phyloP scores from a whole-genome alignment of 768 basidiomycete species.

The Favolaschia claudopus region DNA sequence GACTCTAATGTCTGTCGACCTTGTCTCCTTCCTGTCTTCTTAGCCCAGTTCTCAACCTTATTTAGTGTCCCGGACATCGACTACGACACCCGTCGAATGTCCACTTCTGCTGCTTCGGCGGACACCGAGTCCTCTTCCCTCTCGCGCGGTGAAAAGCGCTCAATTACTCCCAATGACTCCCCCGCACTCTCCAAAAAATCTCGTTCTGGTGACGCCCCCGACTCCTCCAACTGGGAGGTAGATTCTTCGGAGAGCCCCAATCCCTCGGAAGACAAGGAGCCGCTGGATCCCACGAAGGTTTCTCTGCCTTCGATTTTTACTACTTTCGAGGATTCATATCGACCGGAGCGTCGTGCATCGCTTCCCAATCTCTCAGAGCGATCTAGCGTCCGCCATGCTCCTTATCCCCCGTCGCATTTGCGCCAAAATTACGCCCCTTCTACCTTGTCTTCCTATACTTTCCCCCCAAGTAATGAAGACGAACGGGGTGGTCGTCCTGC shows the following conservation, averaged over 20 bases:
- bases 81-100: constrained; percentile 77
- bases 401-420: constrained; percentile 58
- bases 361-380: constrained; percentile 67
- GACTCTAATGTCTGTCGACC: constrained; percentile 51
- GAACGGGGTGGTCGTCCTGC: constrained; percentile 51
- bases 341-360: constrained; percentile 68
- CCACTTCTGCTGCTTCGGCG: constrained; percentile 74
- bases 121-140: constrained; percentile 71
- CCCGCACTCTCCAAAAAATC: constrained; percentile 62
- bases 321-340: constrained; percentile 68
- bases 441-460: constrained; percentile 58
- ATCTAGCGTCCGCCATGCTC: constrained; percentile 62
- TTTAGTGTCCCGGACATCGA: constrained; percentile 56
- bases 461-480: constrained; percentile 59
- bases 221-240: constrained; percentile 44
- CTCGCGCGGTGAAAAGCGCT: constrained; percentile 68
- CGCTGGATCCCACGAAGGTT: constrained; percentile 58
- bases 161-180: constrained; percentile 61
- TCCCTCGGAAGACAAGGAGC: constrained; percentile 46
- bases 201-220: constrained; percentile 45
- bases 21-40: constrained; percentile 3
- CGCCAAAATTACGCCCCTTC: constrained; percentile 58
- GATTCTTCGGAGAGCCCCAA: constrained; percentile 36
- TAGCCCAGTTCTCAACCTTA: not conserved
- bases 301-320: constrained; percentile 80